These are phyloP conservation scores for Pseudozyma flocculosa DNA, from an alignment of 1,284 basidiomycete species.

Conservation along the genomic window DNA sequence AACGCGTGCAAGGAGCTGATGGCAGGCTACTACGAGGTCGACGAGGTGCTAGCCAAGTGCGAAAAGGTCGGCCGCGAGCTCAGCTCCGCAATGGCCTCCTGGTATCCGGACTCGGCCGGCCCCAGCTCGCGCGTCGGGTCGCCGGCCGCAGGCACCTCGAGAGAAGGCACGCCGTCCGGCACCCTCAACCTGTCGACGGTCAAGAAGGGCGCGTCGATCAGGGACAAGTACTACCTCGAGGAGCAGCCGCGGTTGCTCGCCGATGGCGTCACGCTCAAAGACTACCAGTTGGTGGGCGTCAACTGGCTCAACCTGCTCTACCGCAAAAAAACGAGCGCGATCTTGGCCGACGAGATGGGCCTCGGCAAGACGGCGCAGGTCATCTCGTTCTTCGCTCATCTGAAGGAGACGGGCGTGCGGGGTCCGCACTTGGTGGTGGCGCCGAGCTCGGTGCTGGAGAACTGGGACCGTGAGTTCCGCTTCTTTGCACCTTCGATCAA, in stretches of 20 bases:
- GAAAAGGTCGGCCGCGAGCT: slow-evolving; percentile 73
- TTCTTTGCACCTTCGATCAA: slow-evolving; percentile 80
- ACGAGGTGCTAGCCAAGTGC: slow-evolving; percentile 82
- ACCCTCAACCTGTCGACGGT: slow-evolving; percentile 39
- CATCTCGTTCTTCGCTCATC: slow-evolving; percentile 88
- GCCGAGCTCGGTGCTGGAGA: slow-evolving; percentile 87
- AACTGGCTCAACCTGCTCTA: slow-evolving; percentile 95
- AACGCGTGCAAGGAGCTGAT: slow-evolving; percentile 87
- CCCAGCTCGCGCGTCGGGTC: slow-evolving; percentile 39
- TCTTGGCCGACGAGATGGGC: slow-evolving; percentile 78
- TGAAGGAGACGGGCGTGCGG: slow-evolving; percentile 75
- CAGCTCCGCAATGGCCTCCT: slow-evolving; percentile 72
- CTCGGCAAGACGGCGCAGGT: slow-evolving; percentile 98
- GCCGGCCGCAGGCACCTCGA: slow-evolving; percentile 14
- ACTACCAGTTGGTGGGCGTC: slow-evolving; percentile 94
- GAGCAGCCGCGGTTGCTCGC: slow-evolving; percentile 74
- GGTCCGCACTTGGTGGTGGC: slow-evolving; percentile 91
- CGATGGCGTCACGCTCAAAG: slow-evolving; percentile 77
- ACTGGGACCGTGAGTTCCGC: slow-evolving; percentile 95
- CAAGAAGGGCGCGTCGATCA: slow-evolving; percentile 25
- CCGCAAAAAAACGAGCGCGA: slow-evolving; percentile 79
- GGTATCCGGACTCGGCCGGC: slow-evolving; percentile 63
- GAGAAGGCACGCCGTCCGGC: slow-evolving; percentile 24
- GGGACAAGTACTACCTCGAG: slow-evolving; percentile 63
- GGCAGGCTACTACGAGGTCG: slow-evolving; percentile 82